Base-by-base conservation (phyloP, 331 rosid genomes). In the Ulmus americana region DNA sequence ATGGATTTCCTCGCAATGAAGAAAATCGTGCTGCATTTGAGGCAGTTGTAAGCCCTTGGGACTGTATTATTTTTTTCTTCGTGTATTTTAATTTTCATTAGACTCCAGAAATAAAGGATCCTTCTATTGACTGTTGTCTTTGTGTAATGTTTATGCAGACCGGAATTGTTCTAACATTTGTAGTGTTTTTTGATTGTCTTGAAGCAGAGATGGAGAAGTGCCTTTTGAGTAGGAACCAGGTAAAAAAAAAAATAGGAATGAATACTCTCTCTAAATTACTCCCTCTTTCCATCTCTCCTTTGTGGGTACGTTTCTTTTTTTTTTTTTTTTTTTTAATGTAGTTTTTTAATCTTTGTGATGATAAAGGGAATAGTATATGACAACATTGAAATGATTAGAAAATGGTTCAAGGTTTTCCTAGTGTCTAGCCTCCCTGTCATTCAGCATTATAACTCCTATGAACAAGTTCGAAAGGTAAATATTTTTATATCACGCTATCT, bases 1-100 rank as follows among this genome's bases (percentile, higher is more conserved):
- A 94, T 80, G 98, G 98, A 59, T 94, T 94, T 76, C 98, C 98
- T 59, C 98, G 97, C 51, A 89, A 94, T 62, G 97, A 90, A 81
- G 98, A 94, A 87, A 94, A 89, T 70, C 98, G 95, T 74, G 97
- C 95, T 15, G 98, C 97, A 48, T 94, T 94, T 76, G 98, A 94
- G 80, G 77, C 69, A 5, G 95, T 87, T 77, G 98, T 92, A 74
- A 79, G 85, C 50, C 68, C 16, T 58, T 55, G 54, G 45, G 62
- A 55, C 6, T 59, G 35, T 5, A 49, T 10, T 42, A 28, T 28
- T 28, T 28, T 28, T 28, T 28, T 28, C 2, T 28, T 28, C 22
- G 22, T 20, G 22, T 28, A 28, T 6, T 5, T 15, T 20, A 1
- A n/a, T 39, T 16, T 38, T 13, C 15, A 41, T 20, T 3, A 28